Percentiles rank a stretch among this genome's conserved stretches.
Evolutionary conservation across 2,329 filamentous ascomycete species (phyloP).

Genomic region (Cladophialophora bantiana): DNA sequence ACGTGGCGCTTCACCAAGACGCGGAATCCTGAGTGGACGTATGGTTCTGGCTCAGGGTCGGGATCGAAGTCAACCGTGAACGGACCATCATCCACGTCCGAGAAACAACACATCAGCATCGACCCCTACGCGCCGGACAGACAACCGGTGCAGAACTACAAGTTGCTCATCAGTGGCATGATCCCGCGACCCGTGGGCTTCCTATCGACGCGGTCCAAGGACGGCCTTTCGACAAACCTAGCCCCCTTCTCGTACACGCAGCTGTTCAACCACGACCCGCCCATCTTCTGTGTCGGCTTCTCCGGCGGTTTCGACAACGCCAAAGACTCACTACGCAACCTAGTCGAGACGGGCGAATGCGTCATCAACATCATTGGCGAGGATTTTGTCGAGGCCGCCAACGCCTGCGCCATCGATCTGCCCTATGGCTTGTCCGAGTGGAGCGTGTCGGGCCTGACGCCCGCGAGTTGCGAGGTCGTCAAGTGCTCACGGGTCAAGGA

Average conservation of each 20-base stretch:
- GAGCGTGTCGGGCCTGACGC: slow-evolving; percentile 77
- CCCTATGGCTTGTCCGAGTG: slow-evolving; percentile 81
- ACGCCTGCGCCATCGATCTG: slow-evolving; percentile 78
- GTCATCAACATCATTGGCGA: slow-evolving; percentile 88
- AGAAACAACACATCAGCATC: slow-evolving; percentile 74
- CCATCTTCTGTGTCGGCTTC: slow-evolving; percentile 75
- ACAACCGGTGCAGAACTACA: slow-evolving; percentile 79
- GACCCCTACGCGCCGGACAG: slow-evolving; percentile 79
- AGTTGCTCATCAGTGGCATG: slow-evolving; percentile 83
- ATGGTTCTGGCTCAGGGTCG: slow-evolving; percentile 46
- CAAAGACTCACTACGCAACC: slow-evolving; percentile 81
- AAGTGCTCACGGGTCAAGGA: slow-evolving; percentile 77
- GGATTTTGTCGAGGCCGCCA: slow-evolving; percentile 85
- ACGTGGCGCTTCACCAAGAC: slow-evolving; percentile 50
- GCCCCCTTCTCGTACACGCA: slow-evolving; percentile 90
- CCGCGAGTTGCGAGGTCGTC: slow-evolving; percentile 70
- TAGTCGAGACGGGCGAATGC: slow-evolving; percentile 75
- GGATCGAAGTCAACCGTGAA: slow-evolving; percentile 38
- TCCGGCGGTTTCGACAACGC: slow-evolving; percentile 63
- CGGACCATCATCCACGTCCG: slow-evolving; percentile 46
- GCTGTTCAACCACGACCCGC: slow-evolving; percentile 83
- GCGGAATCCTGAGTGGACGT: slow-evolving; percentile 51
- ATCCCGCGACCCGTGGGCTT: slow-evolving; percentile 81
- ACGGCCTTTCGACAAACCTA: slow-evolving; percentile 74
- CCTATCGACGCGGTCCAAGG: slow-evolving; percentile 63